Percentiles rank a stretch among this genome's conserved stretches.
Conservation (phyloP, 129 eudicot species). For the Lactuca saligna region DNA sequence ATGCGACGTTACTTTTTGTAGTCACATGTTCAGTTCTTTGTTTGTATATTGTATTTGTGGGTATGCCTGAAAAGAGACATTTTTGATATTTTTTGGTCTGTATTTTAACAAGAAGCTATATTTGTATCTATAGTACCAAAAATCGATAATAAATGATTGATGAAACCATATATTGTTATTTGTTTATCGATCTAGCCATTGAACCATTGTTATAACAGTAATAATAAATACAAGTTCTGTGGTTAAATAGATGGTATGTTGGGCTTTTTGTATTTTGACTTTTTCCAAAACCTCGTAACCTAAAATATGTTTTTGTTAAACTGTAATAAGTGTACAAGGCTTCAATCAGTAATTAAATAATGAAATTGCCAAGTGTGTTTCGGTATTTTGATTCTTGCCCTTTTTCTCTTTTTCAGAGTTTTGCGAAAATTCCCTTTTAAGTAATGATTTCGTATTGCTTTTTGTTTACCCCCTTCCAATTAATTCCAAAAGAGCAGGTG, state of each 20-base stretch:
- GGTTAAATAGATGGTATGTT: background rate
- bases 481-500: constrained; percentile 14
- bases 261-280: background rate
- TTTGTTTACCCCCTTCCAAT: background rate
- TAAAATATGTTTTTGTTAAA: too few relatives aligned
- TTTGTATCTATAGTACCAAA: constrained; percentile 22
- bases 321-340: background rate
- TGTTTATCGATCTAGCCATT: background rate
- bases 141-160: constrained; percentile 9
- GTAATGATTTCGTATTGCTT: constrained; percentile 3
- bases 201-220: too few relatives aligned
- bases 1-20: constrained; percentile 20
- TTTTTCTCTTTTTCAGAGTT: background rate
- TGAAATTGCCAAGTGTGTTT: background rate
- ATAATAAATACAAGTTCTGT: too few relatives aligned
- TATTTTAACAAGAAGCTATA: constrained; percentile 23
- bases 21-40: constrained; percentile 28
- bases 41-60: constrained; percentile 23
- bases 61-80: constrained; percentile 16
- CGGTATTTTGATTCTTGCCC: too few relatives aligned
- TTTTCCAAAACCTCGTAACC: background rate
- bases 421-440: background rate
- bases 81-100: constrained; percentile 24
- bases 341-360: background rate
- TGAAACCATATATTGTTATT: background rate